Conservation (phyloP, 2,329 filamentous ascomycete genomes). For the Colletotrichum simmondsii region DNA sequence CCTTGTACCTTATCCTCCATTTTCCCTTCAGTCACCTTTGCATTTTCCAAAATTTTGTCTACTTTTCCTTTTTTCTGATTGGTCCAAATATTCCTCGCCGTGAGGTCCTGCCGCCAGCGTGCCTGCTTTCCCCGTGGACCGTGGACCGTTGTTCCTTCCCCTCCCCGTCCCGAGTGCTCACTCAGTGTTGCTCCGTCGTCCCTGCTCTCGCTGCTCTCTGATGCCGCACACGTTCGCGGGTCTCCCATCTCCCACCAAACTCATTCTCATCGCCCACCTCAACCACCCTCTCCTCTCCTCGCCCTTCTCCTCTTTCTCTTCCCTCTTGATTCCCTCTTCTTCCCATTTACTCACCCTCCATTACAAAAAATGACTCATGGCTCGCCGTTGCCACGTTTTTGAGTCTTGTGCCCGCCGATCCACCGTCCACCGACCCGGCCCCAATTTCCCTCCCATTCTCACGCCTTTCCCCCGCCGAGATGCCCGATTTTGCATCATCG, state of each 20-base stretch:
- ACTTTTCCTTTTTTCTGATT: constrained; percentile 34
- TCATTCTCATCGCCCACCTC: constrained; percentile 36
- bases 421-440: constrained; percentile 13
- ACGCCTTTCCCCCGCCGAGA: constrained; percentile 29
- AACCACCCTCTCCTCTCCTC: constrained; percentile 25
- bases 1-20: constrained; percentile 25
- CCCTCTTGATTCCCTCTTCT: constrained; percentile 16
- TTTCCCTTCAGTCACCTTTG: constrained; percentile 17
- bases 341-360: constrained; percentile 30
- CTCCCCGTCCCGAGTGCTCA: not conserved
- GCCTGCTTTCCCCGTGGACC: not conserved
- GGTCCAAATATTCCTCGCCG: constrained; percentile 4
- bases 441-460: constrained; percentile 27
- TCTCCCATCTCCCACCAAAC: constrained; percentile 30
- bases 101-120: not conserved
- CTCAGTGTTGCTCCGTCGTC: not conserved
- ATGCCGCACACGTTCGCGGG: constrained; percentile 24
- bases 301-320: constrained; percentile 24
- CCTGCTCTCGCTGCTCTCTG: constrained; percentile 9
- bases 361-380: constrained; percentile 23
- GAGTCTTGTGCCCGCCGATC: constrained; percentile 9
- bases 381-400: constrained; percentile 16
- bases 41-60: constrained; percentile 5
- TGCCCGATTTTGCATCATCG: constrained; percentile 25
- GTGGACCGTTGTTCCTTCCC: not conserved